These are phyloP conservation scores for Hyphopichia fennica DNA, from an alignment of 1,139 yeast species.

Conservation along the genomic window DNA sequence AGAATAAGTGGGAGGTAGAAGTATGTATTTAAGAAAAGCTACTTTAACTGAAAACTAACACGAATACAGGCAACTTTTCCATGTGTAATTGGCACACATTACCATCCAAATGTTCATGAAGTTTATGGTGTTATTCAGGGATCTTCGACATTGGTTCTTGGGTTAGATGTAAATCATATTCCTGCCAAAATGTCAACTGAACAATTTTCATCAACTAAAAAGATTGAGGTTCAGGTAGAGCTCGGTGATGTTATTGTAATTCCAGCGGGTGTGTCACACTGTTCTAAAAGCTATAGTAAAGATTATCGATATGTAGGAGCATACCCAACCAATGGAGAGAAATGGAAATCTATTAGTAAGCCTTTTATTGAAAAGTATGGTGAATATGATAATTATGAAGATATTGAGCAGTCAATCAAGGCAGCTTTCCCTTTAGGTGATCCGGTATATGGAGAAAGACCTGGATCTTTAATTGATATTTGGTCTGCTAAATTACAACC, in stretches of 20 bases:
- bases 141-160: slow-evolving; percentile 5
- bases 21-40: background rate
- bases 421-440: slow-evolving; percentile 2
- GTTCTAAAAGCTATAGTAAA: slow-evolving; percentile 3
- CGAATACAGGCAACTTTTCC: slow-evolving; percentile 3
- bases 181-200: slow-evolving; percentile 1
- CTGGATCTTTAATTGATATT: slow-evolving; percentile 1
- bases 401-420: background rate
- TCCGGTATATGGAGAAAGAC: slow-evolving; percentile 1
- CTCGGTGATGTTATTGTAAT: slow-evolving; percentile 7
- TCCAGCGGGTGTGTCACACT: slow-evolving; percentile 10
- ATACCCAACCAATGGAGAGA: slow-evolving; percentile 6
- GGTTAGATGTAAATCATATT: slow-evolving; percentile 4
- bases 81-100: slow-evolving; percentile 5
- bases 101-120: slow-evolving; percentile 11
- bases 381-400: background rate
- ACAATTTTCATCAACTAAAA: background rate
- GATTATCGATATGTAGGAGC: slow-evolving; percentile 8
- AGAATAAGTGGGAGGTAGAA: background rate
- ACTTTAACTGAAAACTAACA: background rate
- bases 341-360: background rate
- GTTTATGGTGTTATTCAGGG: slow-evolving; percentile 7
- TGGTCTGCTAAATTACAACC: background rate
- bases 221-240: slow-evolving; percentile 2
- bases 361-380: background rate